Base-by-base conservation (phyloP, 2,329 filamentous ascomycete genomes). In the Penicillium sp. region DNA sequence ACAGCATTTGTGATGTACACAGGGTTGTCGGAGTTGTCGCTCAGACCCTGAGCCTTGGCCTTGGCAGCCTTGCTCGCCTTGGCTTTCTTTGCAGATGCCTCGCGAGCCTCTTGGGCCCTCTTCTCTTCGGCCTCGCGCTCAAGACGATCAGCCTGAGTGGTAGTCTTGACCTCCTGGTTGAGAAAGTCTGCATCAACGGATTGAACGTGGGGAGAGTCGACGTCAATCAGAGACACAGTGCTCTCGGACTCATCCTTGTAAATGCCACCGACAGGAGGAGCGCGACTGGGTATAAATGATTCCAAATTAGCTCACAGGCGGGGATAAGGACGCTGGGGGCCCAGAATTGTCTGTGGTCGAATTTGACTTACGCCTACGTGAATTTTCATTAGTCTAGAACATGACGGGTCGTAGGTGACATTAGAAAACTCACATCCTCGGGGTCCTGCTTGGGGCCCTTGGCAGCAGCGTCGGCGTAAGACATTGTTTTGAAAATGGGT, bases 381-480 rank as follows among this genome's bases (percentile, higher is more conserved):
- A 9, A 6, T 25, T 51, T 33, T 56, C 54, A 54, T 50, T 53
- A 44, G 45, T 29, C 12, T n/a, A 32, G 9, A n/a, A 18, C 36
- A 18, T 8, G 18, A 24, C 3, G 8, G 13, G 4, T 13, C n/a
- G 28, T 13, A 28, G n/a, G 5, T 35, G 48, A 33, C 13, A 33
- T 13, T n/a, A 11, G 25, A 29, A 37, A 38, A 64, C 67, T 62
- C 62, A 76, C 74, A 50, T 76, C 72, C 65, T 74, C 67, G 7
- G 72, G 66, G 41, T 69, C 63, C 58, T 76, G 74, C 58, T 72
- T 72, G 6, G 72, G 65, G 38, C 72, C 72, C 54, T 69, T 71
- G 39, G 73, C 69, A 46, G 73, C 73, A 60, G 69, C 71, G 58
- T 73, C 66, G 54, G 74, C 73, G 63, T 76, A 76, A 52, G 72